phyloP scores from a whole-genome alignment of 139 green algal genomes.

The Chlamydomonas schloesseri region DNA sequence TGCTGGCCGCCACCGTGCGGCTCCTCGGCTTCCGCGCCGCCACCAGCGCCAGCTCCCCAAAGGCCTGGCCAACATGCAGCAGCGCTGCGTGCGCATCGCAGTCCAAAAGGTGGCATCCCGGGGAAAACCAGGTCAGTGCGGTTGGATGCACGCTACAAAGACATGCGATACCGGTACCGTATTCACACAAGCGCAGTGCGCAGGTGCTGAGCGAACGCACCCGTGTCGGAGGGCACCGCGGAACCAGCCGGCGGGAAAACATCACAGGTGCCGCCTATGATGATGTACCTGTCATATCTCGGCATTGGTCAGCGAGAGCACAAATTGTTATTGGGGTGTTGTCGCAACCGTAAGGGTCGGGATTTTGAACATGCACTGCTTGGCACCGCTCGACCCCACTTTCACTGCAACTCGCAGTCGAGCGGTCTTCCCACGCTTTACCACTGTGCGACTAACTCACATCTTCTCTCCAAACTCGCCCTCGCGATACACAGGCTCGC shows the following conservation, averaged over 20 bases:
- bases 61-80: slow-evolving; percentile 18
- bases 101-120: too few species aligned
- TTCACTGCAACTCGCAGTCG: too few species aligned
- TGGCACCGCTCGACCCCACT: too few species aligned
- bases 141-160: too few species aligned
- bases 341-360: too few species aligned
- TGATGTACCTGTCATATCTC: slow-evolving; percentile 45
- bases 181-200: too few species aligned
- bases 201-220: too few species aligned
- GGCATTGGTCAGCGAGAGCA: too few species aligned
- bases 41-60: slow-evolving; percentile 38
- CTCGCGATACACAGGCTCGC: background rate
- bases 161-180: too few species aligned
- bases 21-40: background rate
- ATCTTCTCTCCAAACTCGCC: slow-evolving; percentile 18
- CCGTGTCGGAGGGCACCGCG: background rate
- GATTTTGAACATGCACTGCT: too few species aligned
- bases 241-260: background rate
- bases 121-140: too few species aligned
- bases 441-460: background rate
- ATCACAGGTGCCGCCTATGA: slow-evolving; percentile 22
- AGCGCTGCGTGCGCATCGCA: too few species aligned
- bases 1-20: background rate
- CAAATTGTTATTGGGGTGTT: background rate
- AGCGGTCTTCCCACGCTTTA: background rate